Percentiles rank a stretch among this genome's conserved stretches.
Conservation (phyloP, 768 basidiomycete species). For the Hericium coralloides region DNA sequence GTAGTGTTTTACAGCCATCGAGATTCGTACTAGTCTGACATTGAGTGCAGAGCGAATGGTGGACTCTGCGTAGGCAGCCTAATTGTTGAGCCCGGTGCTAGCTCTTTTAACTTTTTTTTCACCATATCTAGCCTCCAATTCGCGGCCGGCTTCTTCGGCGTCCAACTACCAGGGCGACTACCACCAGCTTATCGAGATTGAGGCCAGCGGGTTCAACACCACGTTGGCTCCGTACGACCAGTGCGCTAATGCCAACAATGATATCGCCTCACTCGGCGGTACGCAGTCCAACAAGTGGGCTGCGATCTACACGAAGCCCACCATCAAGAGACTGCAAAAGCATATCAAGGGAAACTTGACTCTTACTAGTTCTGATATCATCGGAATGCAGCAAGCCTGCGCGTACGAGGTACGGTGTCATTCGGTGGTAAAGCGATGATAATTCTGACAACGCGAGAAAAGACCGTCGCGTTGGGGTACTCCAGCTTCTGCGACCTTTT, state of each 20-base stretch:
- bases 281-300: constrained; percentile 27
- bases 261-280: constrained; percentile 16
- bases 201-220: constrained; percentile 35
- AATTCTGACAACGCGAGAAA: background rate
- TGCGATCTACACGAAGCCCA: constrained; percentile 28
- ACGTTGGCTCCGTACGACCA: constrained; percentile 34
- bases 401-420: constrained; percentile 28
- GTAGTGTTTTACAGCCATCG: constrained; percentile 10
- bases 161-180: constrained; percentile 33
- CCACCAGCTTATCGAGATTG: constrained; percentile 39
- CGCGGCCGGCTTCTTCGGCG: constrained; percentile 41
- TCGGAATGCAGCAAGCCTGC: constrained; percentile 29
- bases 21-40: background rate
- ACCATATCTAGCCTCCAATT: constrained; percentile 31
- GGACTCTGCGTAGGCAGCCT: constrained; percentile 21
- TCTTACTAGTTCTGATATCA: constrained; percentile 15
- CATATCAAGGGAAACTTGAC: constrained; percentile 25
- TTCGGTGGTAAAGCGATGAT: background rate
- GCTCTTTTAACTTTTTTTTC: background rate
- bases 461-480: constrained; percentile 43
- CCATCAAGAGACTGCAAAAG: constrained; percentile 25
- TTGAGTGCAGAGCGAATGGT: constrained; percentile 21
- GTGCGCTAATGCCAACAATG: constrained; percentile 23
- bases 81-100: background rate
- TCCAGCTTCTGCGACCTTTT: constrained; percentile 42